Evolutionary conservation across 225 moss, liverwort and hornwort genomes (phyloP).

Genomic region (Physcomitrium patens): DNA sequence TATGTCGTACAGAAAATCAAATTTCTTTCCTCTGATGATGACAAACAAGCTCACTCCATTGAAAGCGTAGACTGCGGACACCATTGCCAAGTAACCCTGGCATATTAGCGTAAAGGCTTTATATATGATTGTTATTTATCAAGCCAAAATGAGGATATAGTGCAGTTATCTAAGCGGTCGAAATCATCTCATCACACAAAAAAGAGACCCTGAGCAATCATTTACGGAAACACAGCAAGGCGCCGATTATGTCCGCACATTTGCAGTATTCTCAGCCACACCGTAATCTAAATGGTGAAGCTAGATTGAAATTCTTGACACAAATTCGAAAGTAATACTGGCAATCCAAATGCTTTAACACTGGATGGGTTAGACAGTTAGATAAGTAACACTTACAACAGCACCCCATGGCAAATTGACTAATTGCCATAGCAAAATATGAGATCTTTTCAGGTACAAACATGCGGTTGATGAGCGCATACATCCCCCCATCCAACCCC

Average conservation of each 20-base stretch:
- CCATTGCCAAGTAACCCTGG: conserved; percentile 27
- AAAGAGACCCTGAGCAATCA: neutral
- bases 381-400: conserved; percentile 67
- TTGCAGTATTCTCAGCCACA: conserved; percentile 18
- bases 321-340: conserved; percentile 7
- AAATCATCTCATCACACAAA: conserved; percentile 6
- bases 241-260: conserved; percentile 4
- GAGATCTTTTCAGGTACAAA: conserved; percentile 47
- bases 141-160: neutral
- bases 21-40: conserved; percentile 38
- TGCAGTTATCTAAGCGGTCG: neutral
- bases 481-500: conserved; percentile 81
- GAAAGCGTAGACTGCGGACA: conserved; percentile 71
- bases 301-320: neutral
- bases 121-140: conserved; percentile 6
- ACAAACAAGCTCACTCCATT: conserved; percentile 74
- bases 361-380: conserved; percentile 2
- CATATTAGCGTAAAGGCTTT: conserved; percentile 28
- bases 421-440: neutral
- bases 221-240: conserved; percentile 4
- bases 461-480: conserved; percentile 70
- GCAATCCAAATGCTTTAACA: conserved; percentile 13
- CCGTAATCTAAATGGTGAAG: conserved; percentile 7
- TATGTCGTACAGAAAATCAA: conserved; percentile 73
- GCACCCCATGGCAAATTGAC: conserved; percentile 63